Evolutionary conservation across 2,329 filamentous ascomycete genomes (phyloP).

Genomic region (Metarhizium robertsii): DNA sequence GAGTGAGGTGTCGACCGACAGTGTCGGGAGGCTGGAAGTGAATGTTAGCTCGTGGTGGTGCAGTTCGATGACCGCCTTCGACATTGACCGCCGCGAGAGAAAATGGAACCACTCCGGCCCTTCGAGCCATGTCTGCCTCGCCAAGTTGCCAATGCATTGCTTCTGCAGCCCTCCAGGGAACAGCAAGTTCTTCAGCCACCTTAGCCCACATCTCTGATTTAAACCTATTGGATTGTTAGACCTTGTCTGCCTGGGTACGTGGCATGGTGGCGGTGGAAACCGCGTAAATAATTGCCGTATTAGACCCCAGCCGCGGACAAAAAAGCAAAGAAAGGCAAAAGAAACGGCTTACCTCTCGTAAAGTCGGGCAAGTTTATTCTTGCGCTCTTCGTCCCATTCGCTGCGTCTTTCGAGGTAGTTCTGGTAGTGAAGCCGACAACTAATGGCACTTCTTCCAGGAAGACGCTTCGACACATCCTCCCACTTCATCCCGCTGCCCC

Average conservation of each 20-base stretch:
- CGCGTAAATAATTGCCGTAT: background rate
- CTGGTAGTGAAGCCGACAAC: constrained; percentile 89
- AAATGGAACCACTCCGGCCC: constrained; percentile 84
- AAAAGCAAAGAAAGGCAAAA: background rate
- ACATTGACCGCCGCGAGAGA: constrained; percentile 51
- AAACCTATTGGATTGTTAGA: constrained; percentile 51
- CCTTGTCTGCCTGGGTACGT: background rate
- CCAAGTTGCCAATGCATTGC: constrained; percentile 98
- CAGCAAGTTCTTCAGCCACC: constrained; percentile 86
- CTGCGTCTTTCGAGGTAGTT: constrained; percentile 91
- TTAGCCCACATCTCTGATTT: constrained; percentile 98
- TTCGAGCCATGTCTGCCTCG: constrained; percentile 84
- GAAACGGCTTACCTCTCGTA: constrained; percentile 76
- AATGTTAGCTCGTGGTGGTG: constrained; percentile 28
- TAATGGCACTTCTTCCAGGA: constrained; percentile 85
- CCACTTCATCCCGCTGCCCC: constrained; percentile 94
- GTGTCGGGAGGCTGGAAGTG: constrained; percentile 39
- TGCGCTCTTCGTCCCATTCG: constrained; percentile 95
- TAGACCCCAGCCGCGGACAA: background rate
- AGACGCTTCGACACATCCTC: constrained; percentile 92
- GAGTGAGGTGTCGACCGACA: constrained; percentile 31
- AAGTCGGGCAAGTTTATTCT: constrained; percentile 88
- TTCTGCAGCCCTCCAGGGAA: constrained; percentile 92
- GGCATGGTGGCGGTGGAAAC: background rate
- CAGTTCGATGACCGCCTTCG: constrained; percentile 30